phyloP scores from a whole-genome alignment of 441 rosid genomes.

The Adansonia madagascariensis region DNA sequence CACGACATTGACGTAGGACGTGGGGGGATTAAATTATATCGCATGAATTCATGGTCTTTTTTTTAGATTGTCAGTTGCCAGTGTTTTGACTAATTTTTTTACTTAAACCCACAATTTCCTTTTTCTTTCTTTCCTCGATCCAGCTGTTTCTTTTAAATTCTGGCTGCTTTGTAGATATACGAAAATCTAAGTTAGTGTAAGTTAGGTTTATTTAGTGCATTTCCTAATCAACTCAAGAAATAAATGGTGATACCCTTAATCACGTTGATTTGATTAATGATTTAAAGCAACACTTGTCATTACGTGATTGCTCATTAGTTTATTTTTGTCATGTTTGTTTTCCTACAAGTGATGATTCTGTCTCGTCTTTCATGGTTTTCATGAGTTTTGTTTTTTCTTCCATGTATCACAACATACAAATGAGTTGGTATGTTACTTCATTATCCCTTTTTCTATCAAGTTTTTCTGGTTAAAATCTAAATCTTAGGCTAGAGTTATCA shows the following conservation, averaged over 20 bases:
- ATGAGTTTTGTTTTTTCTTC: not conserved
- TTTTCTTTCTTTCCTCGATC: not conserved
- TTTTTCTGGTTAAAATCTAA: not conserved
- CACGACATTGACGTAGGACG: conserved; percentile 21
- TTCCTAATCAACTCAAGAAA: not conserved
- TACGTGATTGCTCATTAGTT: not conserved
- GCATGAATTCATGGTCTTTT: not conserved
- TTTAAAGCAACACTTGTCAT: not conserved
- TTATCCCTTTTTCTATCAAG: not conserved
- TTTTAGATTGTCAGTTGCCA: not conserved
- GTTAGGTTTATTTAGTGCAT: not conserved
- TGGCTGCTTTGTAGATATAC: not conserved
- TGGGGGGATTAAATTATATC: not conserved
- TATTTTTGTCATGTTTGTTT: not conserved
- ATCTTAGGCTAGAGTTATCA: not conserved
- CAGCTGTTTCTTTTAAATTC: not conserved
- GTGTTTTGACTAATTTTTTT: not conserved
- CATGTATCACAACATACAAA: not conserved
- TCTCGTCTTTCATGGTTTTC: not conserved
- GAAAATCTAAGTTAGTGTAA: not conserved
- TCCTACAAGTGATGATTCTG: not conserved
- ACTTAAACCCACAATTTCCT: not conserved
- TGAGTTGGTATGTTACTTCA: not conserved
- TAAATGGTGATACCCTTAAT: not conserved
- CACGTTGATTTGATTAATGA: not conserved